Evolutionary conservation across 176 grass and related monocot genomes (phyloP).

Genomic region (Areca catechu): DNA sequence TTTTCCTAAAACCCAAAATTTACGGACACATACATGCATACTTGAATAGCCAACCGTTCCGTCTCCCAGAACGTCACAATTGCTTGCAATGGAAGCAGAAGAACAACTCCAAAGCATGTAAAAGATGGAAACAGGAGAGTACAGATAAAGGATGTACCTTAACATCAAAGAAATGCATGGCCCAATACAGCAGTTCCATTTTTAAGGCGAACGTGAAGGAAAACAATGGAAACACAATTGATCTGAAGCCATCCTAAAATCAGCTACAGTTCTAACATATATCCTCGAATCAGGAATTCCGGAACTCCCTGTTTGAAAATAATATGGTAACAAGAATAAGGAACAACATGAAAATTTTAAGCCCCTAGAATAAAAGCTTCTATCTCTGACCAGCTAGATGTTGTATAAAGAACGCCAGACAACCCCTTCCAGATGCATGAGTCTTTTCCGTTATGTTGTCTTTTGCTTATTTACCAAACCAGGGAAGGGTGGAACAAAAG

Average conservation of each 20-base stretch:
- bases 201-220: too few relatives aligned
- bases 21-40: too few relatives aligned
- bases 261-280: conserved; percentile 40
- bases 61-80: too few relatives aligned
- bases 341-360: conserved; percentile 42
- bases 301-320: conserved; percentile 17
- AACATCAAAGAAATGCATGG: too few relatives aligned
- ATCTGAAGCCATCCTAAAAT: conserved; percentile 75
- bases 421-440: conserved; percentile 35
- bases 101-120: too few relatives aligned
- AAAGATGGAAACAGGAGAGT: too few relatives aligned
- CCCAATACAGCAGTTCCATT: too few relatives aligned
- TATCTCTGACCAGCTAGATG: conserved; percentile 86
- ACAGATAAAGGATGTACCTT: too few relatives aligned
- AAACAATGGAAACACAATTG: conserved; percentile 6
- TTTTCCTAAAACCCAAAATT: too few relatives aligned
- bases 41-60: too few relatives aligned
- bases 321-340: conserved; percentile 10
- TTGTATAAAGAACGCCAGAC: conserved; percentile 76
- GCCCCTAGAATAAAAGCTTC: conserved; percentile 77
- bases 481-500: conserved; percentile 54
- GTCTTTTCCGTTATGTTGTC: conserved; percentile 30
- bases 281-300: conserved; percentile 28
- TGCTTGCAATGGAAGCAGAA: too few relatives aligned
- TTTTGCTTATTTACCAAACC: conserved; percentile 75